These are phyloP conservation scores for Allomyces macrogynus DNA, from an alignment of 192 early-diverging fungal genomes.

Conservation along the genomic window DNA sequence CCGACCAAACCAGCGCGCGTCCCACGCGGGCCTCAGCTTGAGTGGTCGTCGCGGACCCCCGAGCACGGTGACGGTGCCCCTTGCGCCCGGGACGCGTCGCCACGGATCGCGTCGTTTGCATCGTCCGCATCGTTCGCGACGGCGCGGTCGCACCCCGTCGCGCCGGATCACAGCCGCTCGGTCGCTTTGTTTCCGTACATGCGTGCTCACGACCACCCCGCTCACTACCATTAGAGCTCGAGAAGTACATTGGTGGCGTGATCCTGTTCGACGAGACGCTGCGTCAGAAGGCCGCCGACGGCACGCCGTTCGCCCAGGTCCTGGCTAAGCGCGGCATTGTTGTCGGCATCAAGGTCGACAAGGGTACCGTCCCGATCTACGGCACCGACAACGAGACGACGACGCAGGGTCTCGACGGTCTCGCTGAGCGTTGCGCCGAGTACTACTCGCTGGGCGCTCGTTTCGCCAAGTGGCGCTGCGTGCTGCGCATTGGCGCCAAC, in stretches of 20 bases:
- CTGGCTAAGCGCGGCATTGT: conserved; percentile 16
- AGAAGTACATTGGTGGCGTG: conserved; percentile 17
- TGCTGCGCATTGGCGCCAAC: conserved; percentile 15
- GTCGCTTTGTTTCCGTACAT: no score
- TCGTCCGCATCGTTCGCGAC: no score
- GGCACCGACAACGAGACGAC: conserved; percentile 21
- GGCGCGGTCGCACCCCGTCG: no score
- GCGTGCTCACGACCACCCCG: background rate
- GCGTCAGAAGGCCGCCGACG: conserved; percentile 15
- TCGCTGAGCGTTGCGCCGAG: conserved; percentile 16
- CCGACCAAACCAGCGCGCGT: no score
- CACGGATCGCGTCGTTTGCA: no score
- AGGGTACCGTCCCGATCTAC: conserved; percentile 17
- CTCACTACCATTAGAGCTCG: conserved; percentile 4
- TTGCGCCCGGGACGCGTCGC: background rate
- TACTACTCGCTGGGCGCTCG: conserved; percentile 21
- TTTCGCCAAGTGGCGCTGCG: conserved; percentile 24
- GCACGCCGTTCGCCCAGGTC: conserved; percentile 16
- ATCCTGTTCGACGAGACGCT: conserved; percentile 25
- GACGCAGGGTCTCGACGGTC: conserved; percentile 19
- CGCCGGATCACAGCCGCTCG: no score
- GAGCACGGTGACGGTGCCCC: no score
- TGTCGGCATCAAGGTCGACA: conserved; percentile 23
- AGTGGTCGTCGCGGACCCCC: no score
- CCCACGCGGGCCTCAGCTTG: no score